Evolutionary conservation across 208 protist species (phyloP), one percentile per base, ranked within the genome.

Genomic region (Angomonas ambiguus): DNA sequence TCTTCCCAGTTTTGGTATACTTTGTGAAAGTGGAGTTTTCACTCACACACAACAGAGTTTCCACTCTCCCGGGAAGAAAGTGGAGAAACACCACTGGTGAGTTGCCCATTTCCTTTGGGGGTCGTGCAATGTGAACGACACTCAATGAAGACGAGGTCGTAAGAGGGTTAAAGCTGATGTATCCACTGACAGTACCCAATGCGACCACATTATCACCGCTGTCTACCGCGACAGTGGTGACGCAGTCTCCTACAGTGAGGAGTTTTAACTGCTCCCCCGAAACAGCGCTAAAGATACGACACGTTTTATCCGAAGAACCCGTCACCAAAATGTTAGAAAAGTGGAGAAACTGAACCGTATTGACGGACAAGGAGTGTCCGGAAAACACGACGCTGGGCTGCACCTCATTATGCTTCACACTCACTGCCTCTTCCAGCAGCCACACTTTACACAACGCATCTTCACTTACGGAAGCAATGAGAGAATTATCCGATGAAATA

Each of bases 361-460:
- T 77, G 8, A 92, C 89, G 27, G 61, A 51, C 4, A 93, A 70
- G 1, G 87, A 88, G 74, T 95, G 89, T 1, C 81, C 81, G 38
- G 79, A 79, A 62, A 92, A 92, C 41, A 81, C 59, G 49, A 66
- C 67, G 8, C 57, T 59, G 27, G 80, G 69, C 27, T 67, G 27
- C 0, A 76, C 66, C 18, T 78, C 73, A 5, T 76, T 64, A 28
- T 61, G 34, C 1, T 60, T 61, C 24, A 81, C 71, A 28, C 71
- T 56, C 5, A 72, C 72, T 72, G 88, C 66, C 0, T 74, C 34
- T 2, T 77, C 63, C 1, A 91, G 49, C 6, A 38, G 65, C 87
- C 89, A 95, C 38, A 91, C 82, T 57, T 88, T 87, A 63, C 83
- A 91, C 13, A 84, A 65, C 0, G 82, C 86, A 65, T 95, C 89